phyloP scores from a whole-genome alignment of 768 basidiomycete genomes.

The Exidia glandulosa region DNA sequence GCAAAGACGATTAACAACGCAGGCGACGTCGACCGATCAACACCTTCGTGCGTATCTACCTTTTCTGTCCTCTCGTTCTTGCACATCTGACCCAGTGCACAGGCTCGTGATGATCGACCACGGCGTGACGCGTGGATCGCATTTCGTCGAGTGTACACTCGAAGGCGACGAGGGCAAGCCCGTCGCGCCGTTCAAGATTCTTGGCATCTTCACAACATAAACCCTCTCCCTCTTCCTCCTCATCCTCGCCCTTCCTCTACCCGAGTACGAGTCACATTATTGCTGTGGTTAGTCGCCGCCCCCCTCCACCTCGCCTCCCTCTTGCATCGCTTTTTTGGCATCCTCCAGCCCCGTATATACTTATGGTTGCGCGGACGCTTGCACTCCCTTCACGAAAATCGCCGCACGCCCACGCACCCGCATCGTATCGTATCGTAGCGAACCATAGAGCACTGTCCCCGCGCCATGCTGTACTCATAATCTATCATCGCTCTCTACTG shows the following conservation, averaged over 20 bases:
- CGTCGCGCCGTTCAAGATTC: constrained; percentile 78
- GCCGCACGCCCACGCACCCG: not conserved
- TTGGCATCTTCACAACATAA: constrained; percentile 79
- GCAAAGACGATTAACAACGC: constrained; percentile 69
- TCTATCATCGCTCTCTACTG: not conserved
- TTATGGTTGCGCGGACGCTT: not conserved
- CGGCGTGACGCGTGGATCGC: constrained; percentile 74
- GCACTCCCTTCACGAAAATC: not conserved
- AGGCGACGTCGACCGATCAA: constrained; percentile 48
- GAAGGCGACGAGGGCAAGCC: constrained; percentile 76
- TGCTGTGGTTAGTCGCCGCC: not conserved
- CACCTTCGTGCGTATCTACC: constrained; percentile 48
- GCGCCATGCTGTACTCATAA: not conserved
- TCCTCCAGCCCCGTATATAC: not conserved
- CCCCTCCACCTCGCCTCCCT: no score
- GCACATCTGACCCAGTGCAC: not conserved
- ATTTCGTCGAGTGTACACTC: constrained; percentile 86
- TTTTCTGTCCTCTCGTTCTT: constrained; percentile 2
- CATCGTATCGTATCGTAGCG: not conserved
- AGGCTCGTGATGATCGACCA: constrained; percentile 83
- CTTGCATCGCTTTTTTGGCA: not conserved
- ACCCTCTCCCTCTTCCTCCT: not conserved
- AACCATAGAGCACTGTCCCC: not conserved
- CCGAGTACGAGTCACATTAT: not conserved
- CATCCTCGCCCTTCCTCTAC: no score